Conservation (phyloP, 2,329 filamentous ascomycete species). For the Trichoderma koningii region DNA sequence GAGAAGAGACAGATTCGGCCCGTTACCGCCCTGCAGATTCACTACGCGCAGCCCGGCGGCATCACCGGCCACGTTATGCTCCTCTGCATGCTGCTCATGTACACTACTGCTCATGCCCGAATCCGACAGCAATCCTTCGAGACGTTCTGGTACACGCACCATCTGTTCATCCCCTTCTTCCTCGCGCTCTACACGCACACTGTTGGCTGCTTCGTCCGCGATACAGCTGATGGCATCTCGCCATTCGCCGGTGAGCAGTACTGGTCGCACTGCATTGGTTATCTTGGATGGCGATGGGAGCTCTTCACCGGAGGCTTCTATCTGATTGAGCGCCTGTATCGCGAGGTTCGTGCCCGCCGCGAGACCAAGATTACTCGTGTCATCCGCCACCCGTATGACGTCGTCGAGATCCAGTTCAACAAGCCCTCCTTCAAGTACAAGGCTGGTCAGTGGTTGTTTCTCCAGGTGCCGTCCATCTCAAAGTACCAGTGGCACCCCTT, state of each 20-base stretch:
- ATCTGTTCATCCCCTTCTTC: conserved; percentile 96
- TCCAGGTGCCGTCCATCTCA: conserved; percentile 88
- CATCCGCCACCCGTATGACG: conserved; percentile 93
- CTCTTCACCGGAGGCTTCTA: conserved; percentile 84
- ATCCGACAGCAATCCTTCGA: conserved; percentile 98
- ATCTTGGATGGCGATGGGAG: conserved; percentile 97
- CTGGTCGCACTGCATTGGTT: conserved; percentile 93
- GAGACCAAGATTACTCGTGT: conserved; percentile 90
- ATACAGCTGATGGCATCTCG: conserved; percentile 69
- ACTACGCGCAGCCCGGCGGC: conserved; percentile 85
- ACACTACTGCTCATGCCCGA: conserved; percentile 88
- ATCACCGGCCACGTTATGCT: conserved; percentile 98
- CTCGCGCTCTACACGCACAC: conserved; percentile 94
- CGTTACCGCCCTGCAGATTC: conserved; percentile 81
- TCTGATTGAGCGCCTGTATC: conserved; percentile 83
- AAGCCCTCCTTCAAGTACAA: conserved; percentile 99
- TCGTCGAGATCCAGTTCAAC: conserved; percentile 94
- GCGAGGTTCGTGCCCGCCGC: conserved; percentile 81
- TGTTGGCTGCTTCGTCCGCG: conserved; percentile 93
- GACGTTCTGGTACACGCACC: conserved; percentile 99
- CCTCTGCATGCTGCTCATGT: conserved; percentile 98
- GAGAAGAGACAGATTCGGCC: conserved; percentile 81
- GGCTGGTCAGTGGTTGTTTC: conserved; percentile 96
- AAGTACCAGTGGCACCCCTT: conserved; percentile 97
- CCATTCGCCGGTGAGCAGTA: conserved; percentile 81